A percentile compares a stretch with the other conserved stretches of the same genome.
Conservation (phyloP, 805 yeast species). For the Ogataea methanolica region DNA sequence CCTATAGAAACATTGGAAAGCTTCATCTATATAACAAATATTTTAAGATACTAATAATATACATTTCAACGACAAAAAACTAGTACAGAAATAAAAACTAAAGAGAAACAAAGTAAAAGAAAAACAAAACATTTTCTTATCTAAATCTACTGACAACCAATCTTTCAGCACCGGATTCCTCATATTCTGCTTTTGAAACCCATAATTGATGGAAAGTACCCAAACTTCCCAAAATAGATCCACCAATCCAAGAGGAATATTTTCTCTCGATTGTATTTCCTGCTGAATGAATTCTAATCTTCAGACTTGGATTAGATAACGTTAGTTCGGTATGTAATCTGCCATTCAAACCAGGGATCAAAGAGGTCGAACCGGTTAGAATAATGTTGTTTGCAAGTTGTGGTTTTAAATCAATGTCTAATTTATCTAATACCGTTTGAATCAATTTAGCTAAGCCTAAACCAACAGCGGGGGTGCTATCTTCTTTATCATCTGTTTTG, state of each 20-base stretch:
- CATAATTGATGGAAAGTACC: conserved; percentile 95
- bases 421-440: conserved; percentile 47
- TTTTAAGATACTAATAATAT: too few relatives aligned
- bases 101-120: neutral
- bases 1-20: too few relatives aligned
- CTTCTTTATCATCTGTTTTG: conserved; percentile 3
- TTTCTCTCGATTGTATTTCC: conserved; percentile 76
- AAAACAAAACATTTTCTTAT: conserved; percentile 28
- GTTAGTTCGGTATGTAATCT: conserved; percentile 68
- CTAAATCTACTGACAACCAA: conserved; percentile 79
- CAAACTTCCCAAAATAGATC: conserved; percentile 78
- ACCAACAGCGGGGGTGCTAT: conserved; percentile 1
- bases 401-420: conserved; percentile 81
- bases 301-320: conserved; percentile 72
- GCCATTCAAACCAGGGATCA: conserved; percentile 78
- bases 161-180: conserved; percentile 83
- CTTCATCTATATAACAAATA: too few relatives aligned
- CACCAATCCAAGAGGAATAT: conserved; percentile 88
- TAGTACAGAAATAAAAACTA: neutral
- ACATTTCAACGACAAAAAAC: neutral
- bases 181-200: conserved; percentile 84
- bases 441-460: conserved; percentile 54
- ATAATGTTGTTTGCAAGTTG: conserved; percentile 86
- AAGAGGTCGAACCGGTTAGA: conserved; percentile 78
- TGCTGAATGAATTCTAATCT: conserved; percentile 75